Evolutionary conservation across 2,329 filamentous ascomycete genomes (phyloP).

Genomic region (Stenocarpella maydis): DNA sequence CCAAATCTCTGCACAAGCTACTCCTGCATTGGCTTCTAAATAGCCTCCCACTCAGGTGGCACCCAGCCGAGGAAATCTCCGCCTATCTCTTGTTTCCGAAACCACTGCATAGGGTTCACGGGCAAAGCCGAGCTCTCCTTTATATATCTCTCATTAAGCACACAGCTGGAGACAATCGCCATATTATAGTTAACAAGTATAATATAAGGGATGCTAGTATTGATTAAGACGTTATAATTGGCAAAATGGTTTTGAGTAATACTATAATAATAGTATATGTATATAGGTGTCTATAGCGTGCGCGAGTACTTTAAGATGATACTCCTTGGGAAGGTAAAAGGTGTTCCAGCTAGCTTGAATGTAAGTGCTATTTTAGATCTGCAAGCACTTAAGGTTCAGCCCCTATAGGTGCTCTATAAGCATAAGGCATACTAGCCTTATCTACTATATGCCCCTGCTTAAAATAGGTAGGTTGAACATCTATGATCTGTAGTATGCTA

Average conservation of each 20-base stretch:
- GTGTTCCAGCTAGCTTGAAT: neutral
- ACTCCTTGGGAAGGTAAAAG: neutral
- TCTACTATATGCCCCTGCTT: neutral
- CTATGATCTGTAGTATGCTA: neutral
- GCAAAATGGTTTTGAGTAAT: neutral
- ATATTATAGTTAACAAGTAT: neutral
- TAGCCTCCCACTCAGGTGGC: neutral
- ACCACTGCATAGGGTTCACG: conserved; percentile 1
- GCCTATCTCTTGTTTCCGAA: neutral
- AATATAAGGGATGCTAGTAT: neutral
- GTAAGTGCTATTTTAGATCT: neutral
- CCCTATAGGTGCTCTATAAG: neutral
- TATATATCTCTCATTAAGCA: neutral
- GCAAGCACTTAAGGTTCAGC: neutral
- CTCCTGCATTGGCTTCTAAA: neutral
- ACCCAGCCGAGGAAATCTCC: neutral
- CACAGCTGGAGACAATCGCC: neutral
- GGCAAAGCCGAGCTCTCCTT: neutral
- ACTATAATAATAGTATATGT: neutral
- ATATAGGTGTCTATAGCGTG: neutral
- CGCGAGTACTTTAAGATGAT: neutral
- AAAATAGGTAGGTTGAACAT: neutral
- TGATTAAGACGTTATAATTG: neutral
- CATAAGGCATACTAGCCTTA: neutral
- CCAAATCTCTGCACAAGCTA: neutral